Percentiles rank a stretch among this genome's conserved stretches.
Conservation (phyloP, 148 eudicot genomes). For the Cornus controversa region DNA sequence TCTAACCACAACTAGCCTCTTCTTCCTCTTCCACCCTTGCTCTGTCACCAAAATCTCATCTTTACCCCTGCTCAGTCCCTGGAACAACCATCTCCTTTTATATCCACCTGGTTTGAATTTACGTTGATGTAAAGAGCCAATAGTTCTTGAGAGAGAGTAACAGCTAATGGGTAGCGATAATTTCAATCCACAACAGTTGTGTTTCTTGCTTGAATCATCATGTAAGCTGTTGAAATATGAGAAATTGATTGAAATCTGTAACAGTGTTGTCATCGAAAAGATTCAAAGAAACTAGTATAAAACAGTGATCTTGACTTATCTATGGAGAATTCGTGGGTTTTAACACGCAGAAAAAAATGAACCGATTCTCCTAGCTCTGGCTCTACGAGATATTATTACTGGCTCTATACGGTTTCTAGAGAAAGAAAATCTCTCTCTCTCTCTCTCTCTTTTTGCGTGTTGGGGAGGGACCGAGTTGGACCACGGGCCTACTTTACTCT, state of each 20-base stretch:
- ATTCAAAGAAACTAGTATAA: background rate
- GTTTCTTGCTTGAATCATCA: slow-evolving; percentile 23
- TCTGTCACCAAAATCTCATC: slow-evolving; percentile 39
- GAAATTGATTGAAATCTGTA: slow-evolving; percentile 30
- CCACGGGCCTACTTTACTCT: no score
- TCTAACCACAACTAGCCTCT: slow-evolving; percentile 56
- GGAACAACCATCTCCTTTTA: slow-evolving; percentile 24
- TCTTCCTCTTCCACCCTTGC: slow-evolving; percentile 27
- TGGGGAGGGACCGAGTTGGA: no score
- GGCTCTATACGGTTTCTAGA: no score
- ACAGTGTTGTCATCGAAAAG: slow-evolving; percentile 42
- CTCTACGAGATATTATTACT: no score
- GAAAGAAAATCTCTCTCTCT: no score
- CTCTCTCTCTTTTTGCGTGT: no score
- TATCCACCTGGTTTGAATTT: slow-evolving; percentile 21
- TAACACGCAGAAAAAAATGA: background rate
- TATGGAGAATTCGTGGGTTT: background rate
- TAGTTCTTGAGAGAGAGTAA: slow-evolving; percentile 16
- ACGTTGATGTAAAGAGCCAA: slow-evolving; percentile 23
- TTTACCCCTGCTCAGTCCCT: slow-evolving; percentile 30
- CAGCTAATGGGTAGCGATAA: slow-evolving; percentile 8
- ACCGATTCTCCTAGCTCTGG: no score
- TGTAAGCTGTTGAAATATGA: slow-evolving; percentile 23
- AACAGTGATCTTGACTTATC: background rate
- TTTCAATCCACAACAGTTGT: slow-evolving; percentile 7